Evolutionary conservation across 2,329 filamentous ascomycete genomes (phyloP).

Genomic region (Claviceps monticola): DNA sequence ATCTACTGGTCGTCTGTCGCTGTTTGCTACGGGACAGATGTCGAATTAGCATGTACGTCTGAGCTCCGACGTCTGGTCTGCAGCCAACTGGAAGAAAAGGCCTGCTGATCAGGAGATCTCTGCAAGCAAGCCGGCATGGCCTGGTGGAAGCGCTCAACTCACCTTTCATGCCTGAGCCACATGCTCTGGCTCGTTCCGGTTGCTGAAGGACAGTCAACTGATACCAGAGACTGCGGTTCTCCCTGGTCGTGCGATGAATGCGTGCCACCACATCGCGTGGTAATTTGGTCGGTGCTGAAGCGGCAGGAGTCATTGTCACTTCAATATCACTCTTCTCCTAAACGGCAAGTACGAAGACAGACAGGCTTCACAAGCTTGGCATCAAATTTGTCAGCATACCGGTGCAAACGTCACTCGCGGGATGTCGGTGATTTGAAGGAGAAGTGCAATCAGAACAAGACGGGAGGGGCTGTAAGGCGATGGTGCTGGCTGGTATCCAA

Average conservation of each 20-base stretch:
- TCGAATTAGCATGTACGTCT: conserved; percentile 8
- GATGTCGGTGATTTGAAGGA: not conserved
- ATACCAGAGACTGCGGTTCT: conserved; percentile 69
- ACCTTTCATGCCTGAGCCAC: conserved; percentile 93
- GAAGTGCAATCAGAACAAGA: not conserved
- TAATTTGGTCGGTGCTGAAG: conserved; percentile 14
- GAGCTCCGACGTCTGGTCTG: not conserved
- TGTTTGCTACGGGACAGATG: conserved; percentile 19
- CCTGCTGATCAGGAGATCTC: no score
- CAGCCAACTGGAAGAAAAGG: no score
- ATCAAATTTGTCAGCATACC: not conserved
- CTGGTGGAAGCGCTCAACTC: conserved; percentile 20
- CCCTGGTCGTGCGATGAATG: conserved; percentile 42
- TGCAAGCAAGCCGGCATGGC: not conserved
- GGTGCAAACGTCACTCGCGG: not conserved
- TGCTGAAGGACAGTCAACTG: conserved; percentile 79
- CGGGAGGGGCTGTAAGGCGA: no score
- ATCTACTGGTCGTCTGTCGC: conserved; percentile 80
- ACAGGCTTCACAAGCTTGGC: not conserved
- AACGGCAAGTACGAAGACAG: no score
- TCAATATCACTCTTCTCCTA: conserved; percentile 2
- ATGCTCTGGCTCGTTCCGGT: conserved; percentile 85
- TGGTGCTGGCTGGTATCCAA: not conserved
- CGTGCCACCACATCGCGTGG: conserved; percentile 31
- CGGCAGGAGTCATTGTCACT: conserved; percentile 21